phyloP scores from a whole-genome alignment of 2,329 filamentous ascomycete genomes.

The Iodosphaeria phyllophila region DNA sequence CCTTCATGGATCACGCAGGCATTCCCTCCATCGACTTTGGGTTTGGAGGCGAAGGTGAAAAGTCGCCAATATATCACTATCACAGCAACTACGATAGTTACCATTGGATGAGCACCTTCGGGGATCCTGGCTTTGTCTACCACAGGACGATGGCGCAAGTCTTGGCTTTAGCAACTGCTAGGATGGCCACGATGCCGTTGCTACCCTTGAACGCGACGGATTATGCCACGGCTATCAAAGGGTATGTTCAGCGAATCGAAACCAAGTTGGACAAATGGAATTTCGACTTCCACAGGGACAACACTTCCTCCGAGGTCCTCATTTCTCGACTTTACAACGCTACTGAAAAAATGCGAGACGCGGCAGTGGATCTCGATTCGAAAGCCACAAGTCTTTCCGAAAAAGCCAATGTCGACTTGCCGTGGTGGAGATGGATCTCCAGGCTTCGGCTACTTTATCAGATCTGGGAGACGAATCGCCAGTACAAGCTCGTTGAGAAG shows the following conservation, averaged over 20 bases:
- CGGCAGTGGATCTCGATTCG: constrained; percentile 25
- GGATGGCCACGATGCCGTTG: constrained; percentile 41
- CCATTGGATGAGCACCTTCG: constrained; percentile 71
- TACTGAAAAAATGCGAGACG: constrained; percentile 13
- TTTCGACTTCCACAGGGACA: constrained; percentile 6
- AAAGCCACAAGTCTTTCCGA: constrained; percentile 17
- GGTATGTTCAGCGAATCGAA: constrained; percentile 33
- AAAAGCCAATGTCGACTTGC: constrained; percentile 30
- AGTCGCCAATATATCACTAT: constrained; percentile 54
- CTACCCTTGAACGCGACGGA: constrained; percentile 45
- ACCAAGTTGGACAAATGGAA: constrained; percentile 25
- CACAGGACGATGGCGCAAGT: constrained; percentile 50
- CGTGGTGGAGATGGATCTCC: constrained; percentile 64
- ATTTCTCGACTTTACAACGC: constrained; percentile 17
- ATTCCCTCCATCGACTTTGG: constrained; percentile 46
- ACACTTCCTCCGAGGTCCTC: constrained; percentile 11
- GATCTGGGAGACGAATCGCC: constrained; percentile 51
- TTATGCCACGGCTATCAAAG: constrained; percentile 37
- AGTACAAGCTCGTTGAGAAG: constrained; percentile 72
- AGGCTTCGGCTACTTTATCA: constrained; percentile 43
- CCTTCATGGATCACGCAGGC: constrained; percentile 55
- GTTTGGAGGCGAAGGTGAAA: constrained; percentile 25
- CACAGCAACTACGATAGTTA: constrained; percentile 87
- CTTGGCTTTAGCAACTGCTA: constrained; percentile 39
- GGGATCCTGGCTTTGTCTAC: constrained; percentile 50